A percentile compares a stretch with the other conserved stretches of the same genome.
These are phyloP conservation scores for Clitopilus passeckerianus DNA, from an alignment of 768 basidiomycete species.

Conservation along the genomic window DNA sequence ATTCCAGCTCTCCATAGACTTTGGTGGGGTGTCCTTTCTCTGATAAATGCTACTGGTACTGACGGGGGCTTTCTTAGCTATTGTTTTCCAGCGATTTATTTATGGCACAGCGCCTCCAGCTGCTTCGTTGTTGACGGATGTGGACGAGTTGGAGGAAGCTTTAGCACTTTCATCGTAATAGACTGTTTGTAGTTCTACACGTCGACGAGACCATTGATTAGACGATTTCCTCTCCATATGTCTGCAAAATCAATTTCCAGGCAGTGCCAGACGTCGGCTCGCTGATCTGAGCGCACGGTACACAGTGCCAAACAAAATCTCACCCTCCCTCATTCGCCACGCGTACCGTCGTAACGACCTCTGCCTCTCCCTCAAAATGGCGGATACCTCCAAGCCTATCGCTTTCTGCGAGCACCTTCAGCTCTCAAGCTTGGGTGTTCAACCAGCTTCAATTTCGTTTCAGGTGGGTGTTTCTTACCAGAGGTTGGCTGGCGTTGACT, in stretches of 20 bases:
- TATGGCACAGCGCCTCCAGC: constrained; percentile 72
- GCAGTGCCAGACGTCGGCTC: neutral
- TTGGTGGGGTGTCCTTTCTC: constrained; percentile 42
- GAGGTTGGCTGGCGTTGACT: constrained; percentile 24
- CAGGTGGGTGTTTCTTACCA: constrained; percentile 60
- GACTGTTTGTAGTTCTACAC: too few species aligned
- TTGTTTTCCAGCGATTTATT: constrained; percentile 65
- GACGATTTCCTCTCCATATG: too few species aligned
- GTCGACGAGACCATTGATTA: too few species aligned
- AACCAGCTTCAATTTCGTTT: constrained; percentile 96
- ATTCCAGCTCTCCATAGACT: constrained; percentile 78
- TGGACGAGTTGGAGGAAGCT: constrained; percentile 74
- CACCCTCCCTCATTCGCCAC: neutral
- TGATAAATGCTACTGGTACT: neutral
- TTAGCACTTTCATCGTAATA: constrained; percentile 43
- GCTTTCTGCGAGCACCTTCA: constrained; percentile 89
- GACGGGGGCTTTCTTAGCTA: constrained; percentile 39
- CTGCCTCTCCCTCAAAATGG: constrained; percentile 27
- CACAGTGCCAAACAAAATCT: constrained; percentile 1
- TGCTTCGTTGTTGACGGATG: constrained; percentile 42
- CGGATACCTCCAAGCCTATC: constrained; percentile 69
- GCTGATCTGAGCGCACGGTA: neutral
- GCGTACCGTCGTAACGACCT: constrained; percentile 5
- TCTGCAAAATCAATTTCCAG: too few species aligned
- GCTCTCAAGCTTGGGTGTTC: constrained; percentile 92